Percentiles rank a stretch among this genome's conserved stretches.
Conservation (phyloP, 2,329 filamentous ascomycete genomes). For the Epichloe glyceriae region DNA sequence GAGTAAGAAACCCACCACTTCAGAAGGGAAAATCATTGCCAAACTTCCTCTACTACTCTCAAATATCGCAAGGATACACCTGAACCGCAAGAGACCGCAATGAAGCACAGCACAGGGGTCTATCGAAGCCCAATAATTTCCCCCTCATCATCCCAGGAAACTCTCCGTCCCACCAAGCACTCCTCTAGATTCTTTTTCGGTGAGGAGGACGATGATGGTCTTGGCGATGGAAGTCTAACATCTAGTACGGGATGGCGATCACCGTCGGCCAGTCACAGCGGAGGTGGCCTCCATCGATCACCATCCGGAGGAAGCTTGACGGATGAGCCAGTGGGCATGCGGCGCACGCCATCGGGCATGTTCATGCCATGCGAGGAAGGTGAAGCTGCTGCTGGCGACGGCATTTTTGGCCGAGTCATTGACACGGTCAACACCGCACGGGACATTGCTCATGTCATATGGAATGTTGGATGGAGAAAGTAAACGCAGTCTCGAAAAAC, state of each 20-base stretch:
- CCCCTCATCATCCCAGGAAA: constrained; percentile 73
- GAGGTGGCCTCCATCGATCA: constrained; percentile 30
- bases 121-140: constrained; percentile 42
- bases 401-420: constrained; percentile 65
- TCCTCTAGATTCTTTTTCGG: constrained; percentile 51
- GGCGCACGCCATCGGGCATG: constrained; percentile 75
- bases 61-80: constrained; percentile 73
- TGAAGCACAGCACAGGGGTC: constrained; percentile 43
- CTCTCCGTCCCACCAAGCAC: constrained; percentile 56
- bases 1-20: constrained; percentile 28
- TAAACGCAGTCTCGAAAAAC: constrained; percentile 17
- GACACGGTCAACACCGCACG: constrained; percentile 66
- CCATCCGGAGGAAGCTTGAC: constrained; percentile 35
- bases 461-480: constrained; percentile 56
- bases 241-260: constrained; percentile 21
- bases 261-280: constrained; percentile 12
- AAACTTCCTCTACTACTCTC: constrained; percentile 73
- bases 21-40: constrained; percentile 73
- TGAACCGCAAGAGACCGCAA: constrained; percentile 47
- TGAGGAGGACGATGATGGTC: constrained; percentile 45
- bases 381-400: constrained; percentile 45
- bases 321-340: constrained; percentile 49
- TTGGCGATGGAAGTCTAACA: constrained; percentile 21
- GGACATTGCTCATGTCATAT: constrained; percentile 58
- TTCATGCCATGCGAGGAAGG: constrained; percentile 78